Evolutionary conservation across 2,329 filamentous ascomycete species (phyloP), one percentile per base, ranked within the genome.

Genomic region (Xenoacremonium recifei): DNA sequence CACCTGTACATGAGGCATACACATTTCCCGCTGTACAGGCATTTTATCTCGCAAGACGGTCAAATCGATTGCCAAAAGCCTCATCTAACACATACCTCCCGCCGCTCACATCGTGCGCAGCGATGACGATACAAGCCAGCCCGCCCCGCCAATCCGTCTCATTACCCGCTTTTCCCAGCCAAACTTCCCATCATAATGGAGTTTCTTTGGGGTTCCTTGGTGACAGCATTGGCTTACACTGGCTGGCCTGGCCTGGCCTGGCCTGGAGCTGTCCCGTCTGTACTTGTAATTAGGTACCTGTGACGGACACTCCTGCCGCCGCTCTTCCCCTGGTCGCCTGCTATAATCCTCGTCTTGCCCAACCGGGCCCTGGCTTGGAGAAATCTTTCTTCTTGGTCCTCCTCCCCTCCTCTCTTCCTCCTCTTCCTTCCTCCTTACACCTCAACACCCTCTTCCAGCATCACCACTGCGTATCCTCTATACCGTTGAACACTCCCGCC

Each of bases 121-220:
- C 42, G 57, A 60, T 58, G 58, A 61, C 58, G 58, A 61, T 60
- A 45, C 42, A 42, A 30, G 31, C 23, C 29, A 21, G 23, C 38
- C 45, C 45, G 46, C 42, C 49, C 51, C 56, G 48, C 57, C 57
- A 57, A 58, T 54, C 50, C 53, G 21, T 43, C 46, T 35, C 34
- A 27, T 44, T 48, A 40, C 53, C 57, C 57, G 56, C 57, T 50
- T 48, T 51, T 50, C 54, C 55, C 54, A 50, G 48, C 32, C 47
- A 51, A 48, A 48, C 45, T 43, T n/a, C 46, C 33, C 37, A 27
- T 7, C 23, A n/a, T n/a, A n/a, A n/a, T n/a, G n/a, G n/a, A n/a
- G n/a, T n/a, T n/a, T n/a, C n/a, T n/a, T n/a, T n/a, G n/a, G n/a
- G 13, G 23, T 27, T 27, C 13, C 13, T 9, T 13, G 7, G 29